These are phyloP conservation scores for Colletotrichum sp. DNA, from an alignment of 2,329 filamentous ascomycete genomes.

Conservation along the genomic window DNA sequence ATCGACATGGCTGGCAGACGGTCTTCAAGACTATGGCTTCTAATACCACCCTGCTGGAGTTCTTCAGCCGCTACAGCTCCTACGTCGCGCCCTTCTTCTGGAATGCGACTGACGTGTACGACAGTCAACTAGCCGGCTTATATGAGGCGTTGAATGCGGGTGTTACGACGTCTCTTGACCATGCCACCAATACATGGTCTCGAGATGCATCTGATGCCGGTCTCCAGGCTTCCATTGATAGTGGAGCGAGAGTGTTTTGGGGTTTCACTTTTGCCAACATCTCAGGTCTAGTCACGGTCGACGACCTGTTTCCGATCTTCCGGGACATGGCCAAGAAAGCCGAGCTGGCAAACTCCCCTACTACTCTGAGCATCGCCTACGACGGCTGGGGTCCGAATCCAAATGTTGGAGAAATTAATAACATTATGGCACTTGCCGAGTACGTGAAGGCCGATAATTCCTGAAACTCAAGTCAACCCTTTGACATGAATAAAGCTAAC, in stretches of 20 bases:
- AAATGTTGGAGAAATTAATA: no score
- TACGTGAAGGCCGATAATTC: no score
- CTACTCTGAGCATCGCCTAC: neutral
- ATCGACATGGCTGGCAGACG: conserved; percentile 51
- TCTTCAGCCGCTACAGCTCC: conserved; percentile 13
- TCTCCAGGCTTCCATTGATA: conserved; percentile 49
- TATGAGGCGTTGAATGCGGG: neutral
- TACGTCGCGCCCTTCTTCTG: conserved; percentile 22
- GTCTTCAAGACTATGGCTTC: conserved; percentile 28
- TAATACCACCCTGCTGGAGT: conserved; percentile 20
- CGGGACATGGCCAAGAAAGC: conserved; percentile 34
- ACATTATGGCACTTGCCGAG: no score
- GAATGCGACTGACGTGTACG: neutral
- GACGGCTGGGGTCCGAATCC: no score
- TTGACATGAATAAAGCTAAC: no score
- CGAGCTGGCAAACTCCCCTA: conserved; percentile 9
- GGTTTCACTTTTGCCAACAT: conserved; percentile 37
- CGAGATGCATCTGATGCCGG: conserved; percentile 45
- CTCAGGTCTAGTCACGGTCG: conserved; percentile 17
- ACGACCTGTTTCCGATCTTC: conserved; percentile 40
- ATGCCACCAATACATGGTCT: conserved; percentile 54
- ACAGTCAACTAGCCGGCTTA: neutral
- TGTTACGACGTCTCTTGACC: conserved; percentile 39
- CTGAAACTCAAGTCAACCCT: no score
- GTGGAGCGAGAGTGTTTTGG: conserved; percentile 52